Conservation (phyloP, 78 protist genomes). For the Isochrysis galbana region DNA sequence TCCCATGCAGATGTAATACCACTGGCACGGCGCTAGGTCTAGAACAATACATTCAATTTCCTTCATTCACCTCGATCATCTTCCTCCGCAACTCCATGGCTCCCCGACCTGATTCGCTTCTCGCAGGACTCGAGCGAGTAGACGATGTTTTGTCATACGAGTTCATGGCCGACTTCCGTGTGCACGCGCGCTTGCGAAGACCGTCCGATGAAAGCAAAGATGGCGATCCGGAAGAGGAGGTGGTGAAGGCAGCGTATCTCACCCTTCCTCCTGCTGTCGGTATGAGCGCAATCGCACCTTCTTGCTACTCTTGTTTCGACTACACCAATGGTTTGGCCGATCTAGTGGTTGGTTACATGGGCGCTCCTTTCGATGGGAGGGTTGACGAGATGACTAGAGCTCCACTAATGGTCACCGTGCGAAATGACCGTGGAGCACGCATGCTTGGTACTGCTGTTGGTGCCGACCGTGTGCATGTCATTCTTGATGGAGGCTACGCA, state of each 20-base stretch:
- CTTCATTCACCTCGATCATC: too few species aligned
- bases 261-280: not conserved
- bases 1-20: not conserved
- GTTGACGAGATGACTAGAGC: not conserved
- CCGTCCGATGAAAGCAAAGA: not conserved
- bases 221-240: not conserved
- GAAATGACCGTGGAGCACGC: not conserved
- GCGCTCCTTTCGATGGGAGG: not conserved
- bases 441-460: not conserved
- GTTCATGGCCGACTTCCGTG: slow-evolving; percentile 38
- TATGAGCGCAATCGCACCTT: slow-evolving; percentile 33
- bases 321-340: slow-evolving; percentile 47
- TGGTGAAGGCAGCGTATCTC: not conserved
- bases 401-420: not conserved
- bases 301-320: slow-evolving; percentile 51
- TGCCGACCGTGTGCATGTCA: not conserved
- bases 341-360: slow-evolving; percentile 38
- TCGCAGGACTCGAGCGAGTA: too few species aligned
- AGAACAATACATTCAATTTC: too few species aligned
- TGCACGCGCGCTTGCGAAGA: not conserved
- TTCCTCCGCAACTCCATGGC: too few species aligned
- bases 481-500: not conserved
- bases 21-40: not conserved
- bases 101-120: too few species aligned
- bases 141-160: not conserved